Percentiles rank a stretch among this genome's conserved stretches.
These are phyloP conservation scores for Allodekkera sacchari DNA, from an alignment of 805 yeast genomes.

Conservation along the genomic window DNA sequence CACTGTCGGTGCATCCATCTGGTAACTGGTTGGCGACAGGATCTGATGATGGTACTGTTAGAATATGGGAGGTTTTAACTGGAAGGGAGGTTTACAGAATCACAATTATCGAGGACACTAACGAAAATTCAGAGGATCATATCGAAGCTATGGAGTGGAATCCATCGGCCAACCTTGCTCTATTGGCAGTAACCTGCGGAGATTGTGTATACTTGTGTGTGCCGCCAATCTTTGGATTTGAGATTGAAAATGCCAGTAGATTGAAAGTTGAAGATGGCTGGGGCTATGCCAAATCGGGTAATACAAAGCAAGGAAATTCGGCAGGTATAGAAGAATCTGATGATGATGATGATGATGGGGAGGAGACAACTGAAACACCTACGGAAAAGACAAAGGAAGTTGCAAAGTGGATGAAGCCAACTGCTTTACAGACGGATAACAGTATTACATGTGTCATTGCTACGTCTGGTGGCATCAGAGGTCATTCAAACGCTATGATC, in stretches of 20 bases:
- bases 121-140: constrained; percentile 60
- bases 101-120: constrained; percentile 35
- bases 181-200: constrained; percentile 79
- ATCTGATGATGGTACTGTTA: constrained; percentile 90
- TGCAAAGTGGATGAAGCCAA: constrained; percentile 81
- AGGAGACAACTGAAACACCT: constrained; percentile 8
- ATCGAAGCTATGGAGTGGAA: constrained; percentile 85
- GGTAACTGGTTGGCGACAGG: constrained; percentile 98
- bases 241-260: constrained; percentile 73
- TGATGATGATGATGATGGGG: constrained; percentile 29
- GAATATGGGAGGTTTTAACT: constrained; percentile 94
- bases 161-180: constrained; percentile 66
- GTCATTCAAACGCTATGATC: constrained; percentile 46
- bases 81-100: constrained; percentile 85
- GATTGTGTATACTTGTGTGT: constrained; percentile 69
- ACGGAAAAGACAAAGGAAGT: constrained; percentile 36
- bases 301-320: constrained; percentile 18
- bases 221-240: constrained; percentile 89
- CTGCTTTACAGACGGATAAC: constrained; percentile 43
- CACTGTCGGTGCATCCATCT: constrained; percentile 75
- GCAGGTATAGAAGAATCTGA: constrained; percentile 32
- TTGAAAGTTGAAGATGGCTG: constrained; percentile 82
- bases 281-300: constrained; percentile 55
- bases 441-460: constrained; percentile 73
- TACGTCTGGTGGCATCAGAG: constrained; percentile 27